Evolutionary conservation across 75 land plant genomes (phyloP).

Genomic region (Cryptomeria japonica): DNA sequence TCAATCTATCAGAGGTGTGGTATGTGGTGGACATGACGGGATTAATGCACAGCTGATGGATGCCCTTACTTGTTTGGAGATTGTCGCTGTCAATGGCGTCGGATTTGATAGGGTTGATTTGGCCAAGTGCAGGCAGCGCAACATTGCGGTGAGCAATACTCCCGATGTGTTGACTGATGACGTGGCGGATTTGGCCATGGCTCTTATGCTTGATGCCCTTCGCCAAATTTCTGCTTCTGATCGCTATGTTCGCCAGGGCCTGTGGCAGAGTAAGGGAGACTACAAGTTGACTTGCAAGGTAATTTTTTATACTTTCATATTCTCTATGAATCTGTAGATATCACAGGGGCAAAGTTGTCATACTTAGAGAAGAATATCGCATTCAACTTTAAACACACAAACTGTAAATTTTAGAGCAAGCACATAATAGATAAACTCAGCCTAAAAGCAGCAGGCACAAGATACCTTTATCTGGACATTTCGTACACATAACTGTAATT

Average conservation of each 20-base stretch:
- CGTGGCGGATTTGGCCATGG: slow-evolving; percentile 59
- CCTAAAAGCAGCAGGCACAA: too few relatives aligned
- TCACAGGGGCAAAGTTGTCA: too few relatives aligned
- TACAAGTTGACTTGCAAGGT: slow-evolving; percentile 35
- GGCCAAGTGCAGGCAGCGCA: slow-evolving; percentile 23
- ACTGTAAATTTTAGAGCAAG: too few relatives aligned
- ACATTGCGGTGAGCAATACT: slow-evolving; percentile 38
- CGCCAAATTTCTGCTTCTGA: slow-evolving; percentile 51
- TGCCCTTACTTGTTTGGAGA: slow-evolving; percentile 36
- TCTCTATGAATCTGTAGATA: too few relatives aligned
- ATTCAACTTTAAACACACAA: too few relatives aligned
- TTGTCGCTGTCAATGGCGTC: slow-evolving; percentile 30
- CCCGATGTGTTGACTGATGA: slow-evolving; percentile 53
- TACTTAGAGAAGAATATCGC: too few relatives aligned
- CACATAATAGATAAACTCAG: too few relatives aligned
- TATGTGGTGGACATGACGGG: slow-evolving; percentile 8
- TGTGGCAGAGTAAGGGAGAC: slow-evolving; percentile 37
- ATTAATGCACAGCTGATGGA: slow-evolving; percentile 23
- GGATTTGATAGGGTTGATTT: slow-evolving; percentile 49
- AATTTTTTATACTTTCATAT: neutral
- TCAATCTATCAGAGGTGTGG: slow-evolving; percentile 24
- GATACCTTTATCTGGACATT: too few relatives aligned
- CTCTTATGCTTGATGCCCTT: slow-evolving; percentile 48
- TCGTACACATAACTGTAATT: too few relatives aligned
- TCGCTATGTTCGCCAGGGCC: slow-evolving; percentile 52